A percentile compares a stretch with the other conserved stretches of the same genome.
phyloP scores from a whole-genome alignment of 2,329 filamentous ascomycete genomes.

The Ophiocordyceps camponoti-saundersi region DNA sequence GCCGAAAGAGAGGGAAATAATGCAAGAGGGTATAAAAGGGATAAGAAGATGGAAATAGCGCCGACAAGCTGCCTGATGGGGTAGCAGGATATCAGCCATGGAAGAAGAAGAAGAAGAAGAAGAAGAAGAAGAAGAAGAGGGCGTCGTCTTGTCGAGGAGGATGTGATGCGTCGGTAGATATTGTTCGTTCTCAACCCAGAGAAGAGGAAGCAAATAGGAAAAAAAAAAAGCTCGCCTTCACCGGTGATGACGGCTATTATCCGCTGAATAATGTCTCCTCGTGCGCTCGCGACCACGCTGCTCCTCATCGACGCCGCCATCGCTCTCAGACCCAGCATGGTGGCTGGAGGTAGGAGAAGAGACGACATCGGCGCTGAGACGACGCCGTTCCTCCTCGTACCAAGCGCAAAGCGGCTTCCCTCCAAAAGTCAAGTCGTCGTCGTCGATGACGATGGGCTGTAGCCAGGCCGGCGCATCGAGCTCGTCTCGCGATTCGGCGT shows the following conservation, averaged over 20 bases:
- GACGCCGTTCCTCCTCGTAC: conserved; percentile 33
- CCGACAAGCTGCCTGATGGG: background rate
- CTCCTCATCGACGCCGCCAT: background rate
- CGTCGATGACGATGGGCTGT: conserved; percentile 38
- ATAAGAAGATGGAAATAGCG: no score
- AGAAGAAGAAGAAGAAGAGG: background rate
- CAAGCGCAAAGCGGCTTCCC: conserved; percentile 41
- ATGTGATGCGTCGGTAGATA: no score
- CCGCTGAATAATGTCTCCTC: background rate
- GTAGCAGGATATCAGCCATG: no score
- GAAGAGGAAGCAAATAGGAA: no score
- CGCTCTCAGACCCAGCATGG: no score
- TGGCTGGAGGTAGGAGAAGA: background rate
- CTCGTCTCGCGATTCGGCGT: conserved; percentile 17
- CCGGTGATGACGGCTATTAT: background rate
- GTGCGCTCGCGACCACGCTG: background rate
- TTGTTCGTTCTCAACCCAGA: no score
- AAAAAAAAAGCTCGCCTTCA: background rate
- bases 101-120: background rate
- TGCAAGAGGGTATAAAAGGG: no score
- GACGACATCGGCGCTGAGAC: conserved; percentile 12
- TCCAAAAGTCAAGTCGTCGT: conserved; percentile 43
- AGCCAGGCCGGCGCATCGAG: conserved; percentile 25
- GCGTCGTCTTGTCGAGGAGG: no score
- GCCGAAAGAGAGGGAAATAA: no score